Conservation (phyloP, 2,329 filamentous ascomycete species). For the Bipolaris sorokiniana region DNA sequence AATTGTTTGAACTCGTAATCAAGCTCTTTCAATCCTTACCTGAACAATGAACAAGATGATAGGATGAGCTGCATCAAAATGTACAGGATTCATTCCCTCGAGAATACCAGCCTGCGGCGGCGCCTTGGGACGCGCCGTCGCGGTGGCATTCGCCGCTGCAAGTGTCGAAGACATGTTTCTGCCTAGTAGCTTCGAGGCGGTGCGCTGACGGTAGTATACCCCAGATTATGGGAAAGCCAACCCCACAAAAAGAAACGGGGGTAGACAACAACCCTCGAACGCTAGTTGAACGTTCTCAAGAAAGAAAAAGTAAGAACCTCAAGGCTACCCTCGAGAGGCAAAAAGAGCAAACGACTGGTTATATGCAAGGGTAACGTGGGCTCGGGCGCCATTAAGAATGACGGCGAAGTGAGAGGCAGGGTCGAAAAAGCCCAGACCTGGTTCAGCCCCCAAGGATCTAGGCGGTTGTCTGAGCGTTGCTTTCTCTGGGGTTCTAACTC, state of each 20-base stretch:
- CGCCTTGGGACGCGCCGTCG: conserved; percentile 31
- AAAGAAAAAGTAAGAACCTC: neutral
- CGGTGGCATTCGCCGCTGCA: conserved; percentile 25
- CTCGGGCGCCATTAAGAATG: neutral
- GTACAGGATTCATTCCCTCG: conserved; percentile 71
- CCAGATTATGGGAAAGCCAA: neutral
- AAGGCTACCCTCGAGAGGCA: neutral
- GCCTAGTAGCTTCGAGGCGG: neutral
- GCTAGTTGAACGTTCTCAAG: neutral
- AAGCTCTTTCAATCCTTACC: conserved; percentile 50
- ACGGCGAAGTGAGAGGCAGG: neutral
- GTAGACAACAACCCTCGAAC: neutral
- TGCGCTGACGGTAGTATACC: neutral
- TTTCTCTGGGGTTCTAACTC: neutral
- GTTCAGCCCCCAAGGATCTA: neutral
- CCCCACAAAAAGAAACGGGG: neutral
- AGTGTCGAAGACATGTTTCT: conserved; percentile 34
- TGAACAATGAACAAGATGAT: conserved; percentile 79
- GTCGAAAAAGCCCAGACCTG: neutral
- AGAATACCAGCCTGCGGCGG: conserved; percentile 71
- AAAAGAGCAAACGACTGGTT: neutral
- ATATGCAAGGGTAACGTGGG: neutral
- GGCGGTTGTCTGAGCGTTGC: neutral
- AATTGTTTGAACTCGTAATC: neutral
- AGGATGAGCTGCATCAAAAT: conserved; percentile 73